A percentile compares a stretch with the other conserved stretches of the same genome.
Conservation (phyloP, 176 grass and related monocot species). For the Calamus simplicifolius region DNA sequence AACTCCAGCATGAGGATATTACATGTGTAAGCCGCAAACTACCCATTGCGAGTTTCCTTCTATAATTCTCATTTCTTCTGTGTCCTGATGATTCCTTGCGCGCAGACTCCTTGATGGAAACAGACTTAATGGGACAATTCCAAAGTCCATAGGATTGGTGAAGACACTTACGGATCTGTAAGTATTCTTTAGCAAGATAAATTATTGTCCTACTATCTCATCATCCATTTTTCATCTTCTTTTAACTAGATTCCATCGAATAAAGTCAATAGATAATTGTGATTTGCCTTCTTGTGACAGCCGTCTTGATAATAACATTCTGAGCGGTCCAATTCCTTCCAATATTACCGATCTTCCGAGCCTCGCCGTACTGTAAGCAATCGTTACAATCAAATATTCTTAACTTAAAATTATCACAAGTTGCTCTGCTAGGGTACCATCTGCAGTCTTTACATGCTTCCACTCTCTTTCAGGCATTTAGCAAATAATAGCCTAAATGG, state of each 20-base stretch:
- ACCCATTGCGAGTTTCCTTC: background rate
- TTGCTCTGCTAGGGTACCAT: background rate
- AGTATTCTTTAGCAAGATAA: conserved; percentile 10
- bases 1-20: conserved; percentile 27
- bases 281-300: conserved; percentile 23
- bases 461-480: conserved; percentile 43
- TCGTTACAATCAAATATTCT: background rate
- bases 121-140: conserved; percentile 31
- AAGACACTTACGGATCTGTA: conserved; percentile 27
- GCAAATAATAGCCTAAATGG: conserved; percentile 57
- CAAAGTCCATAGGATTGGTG: conserved; percentile 25
- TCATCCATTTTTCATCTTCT: background rate
- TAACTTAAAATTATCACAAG: background rate
- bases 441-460: conserved; percentile 7
- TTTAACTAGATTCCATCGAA: conserved; percentile 15
- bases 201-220: too few relatives aligned
- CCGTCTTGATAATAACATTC: conserved; percentile 43
- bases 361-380: conserved; percentile 57
- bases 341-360: conserved; percentile 37
- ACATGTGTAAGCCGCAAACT: conserved; percentile 34
- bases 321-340: conserved; percentile 33
- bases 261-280: conserved; percentile 13
- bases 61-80: too few relatives aligned
- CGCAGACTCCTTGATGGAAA: conserved; percentile 42
- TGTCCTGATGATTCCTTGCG: conserved; percentile 14